Conservation (phyloP, 2,329 filamentous ascomycete species). For the Cercospora sesami region DNA sequence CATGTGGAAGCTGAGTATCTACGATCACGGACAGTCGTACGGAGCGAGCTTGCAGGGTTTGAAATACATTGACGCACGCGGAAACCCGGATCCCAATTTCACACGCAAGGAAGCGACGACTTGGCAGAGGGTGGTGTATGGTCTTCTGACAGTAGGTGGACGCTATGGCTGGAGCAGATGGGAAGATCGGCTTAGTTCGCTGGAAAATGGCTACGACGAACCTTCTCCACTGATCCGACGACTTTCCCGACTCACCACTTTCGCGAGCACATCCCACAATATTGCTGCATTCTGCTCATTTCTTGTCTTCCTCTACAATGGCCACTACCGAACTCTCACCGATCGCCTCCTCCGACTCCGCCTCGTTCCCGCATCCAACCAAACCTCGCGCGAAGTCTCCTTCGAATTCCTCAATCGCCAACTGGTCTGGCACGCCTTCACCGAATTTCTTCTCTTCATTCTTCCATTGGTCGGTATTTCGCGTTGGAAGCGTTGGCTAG, state of each 20-base stretch:
- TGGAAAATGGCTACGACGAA: constrained; percentile 70
- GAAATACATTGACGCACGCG: constrained; percentile 79
- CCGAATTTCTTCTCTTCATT: constrained; percentile 95
- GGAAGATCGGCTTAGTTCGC: constrained; percentile 79
- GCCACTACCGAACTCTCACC: constrained; percentile 84
- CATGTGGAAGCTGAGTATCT: constrained; percentile 92
- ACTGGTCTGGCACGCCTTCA: constrained; percentile 99
- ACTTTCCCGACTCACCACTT: constrained; percentile 69
- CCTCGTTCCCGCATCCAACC: constrained; percentile 78
- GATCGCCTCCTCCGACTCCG: constrained; percentile 83
- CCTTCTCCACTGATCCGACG: constrained; percentile 53
- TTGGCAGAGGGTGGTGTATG: constrained; percentile 82
- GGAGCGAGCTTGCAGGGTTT: constrained; percentile 91
- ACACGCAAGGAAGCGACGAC: constrained; percentile 67
- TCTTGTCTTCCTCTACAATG: constrained; percentile 85
- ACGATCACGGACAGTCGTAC: constrained; percentile 95
- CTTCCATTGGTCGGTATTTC: constrained; percentile 95
- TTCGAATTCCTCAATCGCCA: constrained; percentile 98
- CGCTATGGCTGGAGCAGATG: constrained; percentile 89
- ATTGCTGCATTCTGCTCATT: constrained; percentile 82
- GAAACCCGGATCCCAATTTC: constrained; percentile 20
- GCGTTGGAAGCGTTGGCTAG: constrained; percentile 88
- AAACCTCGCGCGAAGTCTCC: constrained; percentile 86
- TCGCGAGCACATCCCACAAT: constrained; percentile 72
- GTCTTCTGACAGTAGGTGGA: constrained; percentile 80